A percentile compares a stretch with the other conserved stretches of the same genome.
Evolutionary conservation across 208 protist genomes (phyloP).

Genomic region (Angomonas deanei): DNA sequence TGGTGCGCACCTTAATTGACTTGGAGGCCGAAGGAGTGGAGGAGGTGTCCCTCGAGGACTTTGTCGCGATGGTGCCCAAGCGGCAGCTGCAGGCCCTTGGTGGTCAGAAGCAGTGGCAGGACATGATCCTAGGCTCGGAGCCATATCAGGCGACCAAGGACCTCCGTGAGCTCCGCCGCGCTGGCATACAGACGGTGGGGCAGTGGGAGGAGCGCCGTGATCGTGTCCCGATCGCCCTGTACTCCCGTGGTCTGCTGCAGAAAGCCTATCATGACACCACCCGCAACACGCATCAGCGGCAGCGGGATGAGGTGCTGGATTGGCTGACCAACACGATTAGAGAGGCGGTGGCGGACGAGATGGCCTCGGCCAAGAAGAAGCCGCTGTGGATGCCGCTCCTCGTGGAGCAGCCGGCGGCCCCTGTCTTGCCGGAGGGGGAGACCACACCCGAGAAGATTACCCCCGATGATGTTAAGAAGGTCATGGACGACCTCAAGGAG

Average conservation of each 20-base stretch:
- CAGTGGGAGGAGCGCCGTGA: slow-evolving; percentile 71
- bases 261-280: slow-evolving; percentile 32
- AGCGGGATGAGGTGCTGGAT: slow-evolving; percentile 66
- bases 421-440: background rate
- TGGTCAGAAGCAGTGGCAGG: slow-evolving; percentile 43
- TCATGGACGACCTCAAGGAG: slow-evolving; percentile 14
- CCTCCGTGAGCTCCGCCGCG: slow-evolving; percentile 55
- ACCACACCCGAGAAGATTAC: slow-evolving; percentile 13
- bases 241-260: slow-evolving; percentile 61
- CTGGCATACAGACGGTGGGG: slow-evolving; percentile 54
- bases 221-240: slow-evolving; percentile 54
- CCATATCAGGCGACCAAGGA: slow-evolving; percentile 61
- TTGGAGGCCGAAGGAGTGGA: slow-evolving; percentile 46
- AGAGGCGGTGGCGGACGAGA: slow-evolving; percentile 69
- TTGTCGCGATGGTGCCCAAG: slow-evolving; percentile 55
- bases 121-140: slow-evolving; percentile 48
- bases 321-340: slow-evolving; percentile 78
- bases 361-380: slow-evolving; percentile 24
- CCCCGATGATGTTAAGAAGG: slow-evolving; percentile 1
- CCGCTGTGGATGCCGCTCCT: slow-evolving; percentile 4
- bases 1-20: slow-evolving; percentile 65
- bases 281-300: slow-evolving; percentile 17
- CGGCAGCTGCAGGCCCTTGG: slow-evolving; percentile 55
- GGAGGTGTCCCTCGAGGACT: slow-evolving; percentile 58
- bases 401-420: background rate